These are phyloP conservation scores for Geosmithia morbida DNA, from an alignment of 2,329 filamentous ascomycete genomes.

Conservation along the genomic window DNA sequence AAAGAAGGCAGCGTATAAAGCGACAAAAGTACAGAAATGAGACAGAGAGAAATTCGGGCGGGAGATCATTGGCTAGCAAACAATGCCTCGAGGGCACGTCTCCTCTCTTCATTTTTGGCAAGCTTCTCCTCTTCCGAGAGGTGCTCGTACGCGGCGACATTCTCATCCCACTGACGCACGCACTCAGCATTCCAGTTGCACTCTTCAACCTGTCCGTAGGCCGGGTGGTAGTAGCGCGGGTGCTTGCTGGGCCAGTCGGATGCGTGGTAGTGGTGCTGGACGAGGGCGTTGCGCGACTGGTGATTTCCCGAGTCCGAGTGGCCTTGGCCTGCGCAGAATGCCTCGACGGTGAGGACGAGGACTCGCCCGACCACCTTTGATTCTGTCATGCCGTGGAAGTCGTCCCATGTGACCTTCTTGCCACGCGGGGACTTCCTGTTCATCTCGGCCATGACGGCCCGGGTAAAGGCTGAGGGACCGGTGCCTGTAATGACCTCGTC, in stretches of 20 bases:
- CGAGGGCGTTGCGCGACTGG: slow-evolving; percentile 38
- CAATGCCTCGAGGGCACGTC: background rate
- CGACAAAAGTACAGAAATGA: background rate
- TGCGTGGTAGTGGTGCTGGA: slow-evolving; percentile 64
- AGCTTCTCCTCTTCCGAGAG: slow-evolving; percentile 46
- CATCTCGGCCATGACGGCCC: slow-evolving; percentile 14
- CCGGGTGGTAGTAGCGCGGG: slow-evolving; percentile 51
- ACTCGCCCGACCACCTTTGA: slow-evolving; percentile 6
- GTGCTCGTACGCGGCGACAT: slow-evolving; percentile 44
- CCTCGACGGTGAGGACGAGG: slow-evolving; percentile 11
- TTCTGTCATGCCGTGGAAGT: slow-evolving; percentile 5
- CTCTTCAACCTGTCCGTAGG: slow-evolving; percentile 54
- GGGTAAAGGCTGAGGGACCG: slow-evolving; percentile 15
- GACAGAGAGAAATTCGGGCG: background rate
- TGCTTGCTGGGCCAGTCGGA: slow-evolving; percentile 57
- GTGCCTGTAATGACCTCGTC: slow-evolving; percentile 40
- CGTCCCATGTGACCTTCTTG: slow-evolving; percentile 30
- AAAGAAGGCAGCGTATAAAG: background rate
- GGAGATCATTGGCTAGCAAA: background rate
- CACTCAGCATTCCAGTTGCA: slow-evolving; percentile 58
- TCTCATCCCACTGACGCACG: slow-evolving; percentile 49
- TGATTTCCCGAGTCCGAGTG: slow-evolving; percentile 12
- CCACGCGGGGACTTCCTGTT: slow-evolving; percentile 15
- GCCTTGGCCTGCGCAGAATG: slow-evolving; percentile 11
- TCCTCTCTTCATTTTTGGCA: slow-evolving; percentile 21